Evolutionary conservation across 257 asterid genomes (phyloP).

Genomic region (Petunia secreta): DNA sequence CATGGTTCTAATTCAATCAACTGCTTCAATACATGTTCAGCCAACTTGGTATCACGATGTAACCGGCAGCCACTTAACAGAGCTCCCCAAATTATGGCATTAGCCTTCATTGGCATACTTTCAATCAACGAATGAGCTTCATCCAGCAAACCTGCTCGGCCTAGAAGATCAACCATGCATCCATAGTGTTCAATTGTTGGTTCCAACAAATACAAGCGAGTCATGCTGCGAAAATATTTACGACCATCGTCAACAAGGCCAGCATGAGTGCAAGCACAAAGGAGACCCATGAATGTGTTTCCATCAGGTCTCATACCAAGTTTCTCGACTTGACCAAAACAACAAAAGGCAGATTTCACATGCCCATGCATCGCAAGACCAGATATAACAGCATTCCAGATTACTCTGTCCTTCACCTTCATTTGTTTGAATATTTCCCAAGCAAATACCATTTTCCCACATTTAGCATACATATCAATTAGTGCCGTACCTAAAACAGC

Average conservation of each 20-base stretch:
- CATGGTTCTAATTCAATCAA: conserved; percentile 51
- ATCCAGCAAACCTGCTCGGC: conserved; percentile 47
- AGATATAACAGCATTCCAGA: conserved; percentile 47
- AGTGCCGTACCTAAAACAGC: conserved; percentile 49
- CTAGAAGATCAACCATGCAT: conserved; percentile 59
- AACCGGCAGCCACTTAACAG: conserved; percentile 53
- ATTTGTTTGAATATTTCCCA: conserved; percentile 44
- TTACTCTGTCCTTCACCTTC: conserved; percentile 46
- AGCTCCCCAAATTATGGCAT: conserved; percentile 58
- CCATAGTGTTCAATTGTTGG: conserved; percentile 51
- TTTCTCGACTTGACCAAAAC: conserved; percentile 45
- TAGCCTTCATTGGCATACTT: conserved; percentile 50
- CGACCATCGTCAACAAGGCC: conserved; percentile 58
- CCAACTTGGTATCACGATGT: conserved; percentile 48
- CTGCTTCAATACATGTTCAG: conserved; percentile 44
- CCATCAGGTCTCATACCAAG: conserved; percentile 46
- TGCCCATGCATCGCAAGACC: conserved; percentile 56
- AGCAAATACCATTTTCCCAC: conserved; percentile 44
- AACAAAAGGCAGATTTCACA: conserved; percentile 43
- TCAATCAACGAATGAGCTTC: conserved; percentile 43
- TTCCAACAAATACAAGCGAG: conserved; percentile 31
- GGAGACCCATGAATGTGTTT: conserved; percentile 53
- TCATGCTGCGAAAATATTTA: conserved; percentile 39
- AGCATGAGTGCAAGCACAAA: conserved; percentile 56
- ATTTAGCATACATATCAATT: conserved; percentile 54